Conservation (phyloP, 208 protist species). For the Borovskyia barvae region DNA sequence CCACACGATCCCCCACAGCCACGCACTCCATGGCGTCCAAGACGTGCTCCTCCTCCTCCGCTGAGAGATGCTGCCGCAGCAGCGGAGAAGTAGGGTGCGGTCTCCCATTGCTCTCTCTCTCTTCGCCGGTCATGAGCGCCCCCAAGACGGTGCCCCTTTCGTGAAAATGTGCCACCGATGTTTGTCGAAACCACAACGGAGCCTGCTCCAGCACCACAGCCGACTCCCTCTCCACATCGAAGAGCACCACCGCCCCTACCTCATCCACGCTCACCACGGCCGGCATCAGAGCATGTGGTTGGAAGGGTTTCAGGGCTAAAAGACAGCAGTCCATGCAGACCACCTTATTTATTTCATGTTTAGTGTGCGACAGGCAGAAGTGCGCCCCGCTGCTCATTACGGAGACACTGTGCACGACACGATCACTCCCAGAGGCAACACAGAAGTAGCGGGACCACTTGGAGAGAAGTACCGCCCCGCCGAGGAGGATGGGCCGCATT, state of each 20-base stretch:
- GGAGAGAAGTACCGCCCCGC: slow-evolving; percentile 9
- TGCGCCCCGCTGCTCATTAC: slow-evolving; percentile 58
- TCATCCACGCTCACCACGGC: slow-evolving; percentile 72
- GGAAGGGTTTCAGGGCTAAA: slow-evolving; percentile 31
- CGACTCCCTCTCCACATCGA: slow-evolving; percentile 51
- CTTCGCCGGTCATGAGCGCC: neutral
- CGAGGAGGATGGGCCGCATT: slow-evolving; percentile 7
- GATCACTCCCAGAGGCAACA: slow-evolving; percentile 55
- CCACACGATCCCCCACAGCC: neutral
- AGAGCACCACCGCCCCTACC: slow-evolving; percentile 55
- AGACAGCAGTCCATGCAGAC: slow-evolving; percentile 45
- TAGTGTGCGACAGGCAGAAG: slow-evolving; percentile 61
- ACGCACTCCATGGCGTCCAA: slow-evolving; percentile 6
- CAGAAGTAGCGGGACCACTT: slow-evolving; percentile 61
- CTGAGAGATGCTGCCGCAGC: slow-evolving; percentile 5
- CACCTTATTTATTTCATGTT: slow-evolving; percentile 46
- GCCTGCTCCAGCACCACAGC: slow-evolving; percentile 6
- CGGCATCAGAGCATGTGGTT: slow-evolving; percentile 13
- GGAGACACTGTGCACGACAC: slow-evolving; percentile 53
- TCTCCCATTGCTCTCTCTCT: too few species aligned
- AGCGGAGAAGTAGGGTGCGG: too few species aligned
- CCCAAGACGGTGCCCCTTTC: neutral
- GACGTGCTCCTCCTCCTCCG: slow-evolving; percentile 11
- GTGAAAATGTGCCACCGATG: too few species aligned
- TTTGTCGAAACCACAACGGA: slow-evolving; percentile 15